phyloP scores from a whole-genome alignment of 768 basidiomycete species.

The Mycena polygramma region DNA sequence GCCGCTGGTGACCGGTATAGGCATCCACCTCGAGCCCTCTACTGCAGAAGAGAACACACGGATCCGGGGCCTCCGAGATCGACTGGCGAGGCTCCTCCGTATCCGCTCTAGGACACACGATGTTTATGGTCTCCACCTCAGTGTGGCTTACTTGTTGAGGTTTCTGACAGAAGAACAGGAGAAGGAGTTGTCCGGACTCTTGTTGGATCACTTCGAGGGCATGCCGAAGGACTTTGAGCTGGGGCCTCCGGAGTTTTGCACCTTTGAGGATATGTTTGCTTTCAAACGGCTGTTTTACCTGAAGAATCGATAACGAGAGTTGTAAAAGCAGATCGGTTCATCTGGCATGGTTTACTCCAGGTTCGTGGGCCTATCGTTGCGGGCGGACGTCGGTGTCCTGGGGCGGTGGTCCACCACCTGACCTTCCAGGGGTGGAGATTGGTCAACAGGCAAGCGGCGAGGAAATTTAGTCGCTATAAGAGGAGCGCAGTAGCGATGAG shows the following conservation, averaged over 20 bases:
- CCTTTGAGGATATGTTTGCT: constrained; percentile 5
- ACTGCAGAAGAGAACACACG: constrained; percentile 1
- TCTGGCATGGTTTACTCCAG: too few species aligned
- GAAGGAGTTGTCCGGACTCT: not conserved
- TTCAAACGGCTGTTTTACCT: constrained; percentile 2
- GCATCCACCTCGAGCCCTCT: not conserved
- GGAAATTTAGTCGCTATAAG: too few species aligned
- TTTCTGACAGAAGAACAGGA: constrained; percentile 3
- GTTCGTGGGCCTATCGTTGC: too few species aligned
- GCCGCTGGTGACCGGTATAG: not conserved
- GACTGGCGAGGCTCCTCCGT: not conserved
- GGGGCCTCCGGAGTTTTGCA: constrained; percentile 6
- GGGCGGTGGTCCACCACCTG: too few species aligned
- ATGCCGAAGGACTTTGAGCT: constrained; percentile 8
- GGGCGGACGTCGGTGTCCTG: too few species aligned
- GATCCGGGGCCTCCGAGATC: not conserved
- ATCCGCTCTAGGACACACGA: not conserved
- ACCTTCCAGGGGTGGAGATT: too few species aligned
- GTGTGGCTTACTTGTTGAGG: not conserved
- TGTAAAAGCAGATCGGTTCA: too few species aligned
- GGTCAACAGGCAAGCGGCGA: too few species aligned
- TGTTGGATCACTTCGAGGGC: constrained; percentile 4
- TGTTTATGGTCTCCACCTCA: not conserved
- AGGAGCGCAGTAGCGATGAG: too few species aligned
- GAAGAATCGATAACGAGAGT: too few species aligned